Percentiles rank a stretch among this genome's conserved stretches.
Conservation (phyloP, 1,139 yeast species). For the Debaryomycetaceae sp. region DNA sequence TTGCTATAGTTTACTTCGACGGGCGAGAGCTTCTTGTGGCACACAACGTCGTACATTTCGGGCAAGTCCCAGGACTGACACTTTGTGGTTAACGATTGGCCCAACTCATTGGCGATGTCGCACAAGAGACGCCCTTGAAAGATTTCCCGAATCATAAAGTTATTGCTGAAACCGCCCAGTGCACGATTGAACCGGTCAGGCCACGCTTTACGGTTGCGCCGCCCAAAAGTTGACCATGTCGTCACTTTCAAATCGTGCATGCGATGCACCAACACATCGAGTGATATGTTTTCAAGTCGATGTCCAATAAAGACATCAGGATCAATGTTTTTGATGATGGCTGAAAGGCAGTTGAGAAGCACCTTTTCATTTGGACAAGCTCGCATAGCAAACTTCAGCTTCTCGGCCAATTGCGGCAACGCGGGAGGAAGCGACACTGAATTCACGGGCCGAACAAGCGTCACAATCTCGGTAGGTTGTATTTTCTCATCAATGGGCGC, state of each 20-base stretch:
- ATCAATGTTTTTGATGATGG: conserved; percentile 59
- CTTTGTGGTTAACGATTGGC: conserved; percentile 80
- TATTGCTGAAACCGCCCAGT: conserved; percentile 32
- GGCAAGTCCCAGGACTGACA: conserved; percentile 95
- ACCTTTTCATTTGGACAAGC: conserved; percentile 65
- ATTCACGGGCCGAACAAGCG: conserved; percentile 70
- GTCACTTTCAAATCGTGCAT: conserved; percentile 62
- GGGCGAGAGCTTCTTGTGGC: conserved; percentile 49
- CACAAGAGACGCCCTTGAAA: conserved; percentile 82
- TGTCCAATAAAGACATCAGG: conserved; percentile 93
- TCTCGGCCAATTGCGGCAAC: conserved; percentile 44
- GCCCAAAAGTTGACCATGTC: conserved; percentile 79
- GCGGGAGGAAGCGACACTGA: conserved; percentile 63
- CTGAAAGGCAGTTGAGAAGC: conserved; percentile 62
- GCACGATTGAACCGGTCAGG: conserved; percentile 58
- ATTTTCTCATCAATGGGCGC: conserved; percentile 47
- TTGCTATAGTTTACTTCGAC: conserved; percentile 67
- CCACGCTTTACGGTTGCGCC: conserved; percentile 67
- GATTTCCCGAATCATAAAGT: conserved; percentile 52
- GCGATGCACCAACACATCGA: conserved; percentile 76
- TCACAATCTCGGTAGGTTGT: conserved; percentile 46
- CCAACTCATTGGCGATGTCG: conserved; percentile 92
- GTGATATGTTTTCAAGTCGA: conserved; percentile 63
- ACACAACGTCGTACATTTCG: conserved; percentile 78
- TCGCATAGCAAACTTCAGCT: conserved; percentile 38